phyloP scores from a whole-genome alignment of 108 stramenopile genomes.

The Stephanodiscus triporus region DNA sequence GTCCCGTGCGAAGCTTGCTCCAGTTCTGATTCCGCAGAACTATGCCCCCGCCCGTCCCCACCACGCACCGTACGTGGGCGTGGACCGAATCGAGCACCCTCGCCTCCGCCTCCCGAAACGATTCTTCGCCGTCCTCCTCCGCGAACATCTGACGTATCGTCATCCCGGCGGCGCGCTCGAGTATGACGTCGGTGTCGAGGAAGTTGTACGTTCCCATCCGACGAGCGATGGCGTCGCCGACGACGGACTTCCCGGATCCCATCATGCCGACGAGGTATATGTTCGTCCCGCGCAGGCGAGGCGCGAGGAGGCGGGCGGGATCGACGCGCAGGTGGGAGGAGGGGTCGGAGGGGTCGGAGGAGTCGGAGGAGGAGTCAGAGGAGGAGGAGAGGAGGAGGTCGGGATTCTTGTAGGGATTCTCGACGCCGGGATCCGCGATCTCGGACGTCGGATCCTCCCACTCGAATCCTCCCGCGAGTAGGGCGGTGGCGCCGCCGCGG shows the following conservation, averaged over 20 bases:
- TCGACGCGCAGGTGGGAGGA: constrained; percentile 59
- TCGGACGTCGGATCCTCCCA: constrained; percentile 82
- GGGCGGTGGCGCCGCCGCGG: no score
- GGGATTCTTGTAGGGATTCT: constrained; percentile 88
- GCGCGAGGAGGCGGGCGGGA: constrained; percentile 76
- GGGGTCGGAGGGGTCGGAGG: no score
- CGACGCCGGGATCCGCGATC: constrained; percentile 73
- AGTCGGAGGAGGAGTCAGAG: constrained; percentile 31
- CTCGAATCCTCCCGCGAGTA: constrained; percentile 82
- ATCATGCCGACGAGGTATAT: constrained; percentile 97
- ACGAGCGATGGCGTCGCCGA: constrained; percentile 77
- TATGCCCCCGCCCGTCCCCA: constrained; percentile 33
- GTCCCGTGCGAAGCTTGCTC: constrained; percentile 90
- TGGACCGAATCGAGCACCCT: constrained; percentile 85
- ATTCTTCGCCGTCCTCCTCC: constrained; percentile 89
- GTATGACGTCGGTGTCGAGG: constrained; percentile 89
- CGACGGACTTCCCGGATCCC: constrained; percentile 90
- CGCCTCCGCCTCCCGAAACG: constrained; percentile 86
- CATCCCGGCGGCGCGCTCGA: constrained; percentile 77
- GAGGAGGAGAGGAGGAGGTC: constrained; percentile 34
- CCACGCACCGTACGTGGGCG: constrained; percentile 83
- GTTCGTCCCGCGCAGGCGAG: constrained; percentile 81
- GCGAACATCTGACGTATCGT: constrained; percentile 87
- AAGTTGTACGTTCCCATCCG: constrained; percentile 93
- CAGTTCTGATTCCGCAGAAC: constrained; percentile 76